A percentile compares a stretch with the other conserved stretches of the same genome.
phyloP scores from a whole-genome alignment of 371 early-diverging fungal species.

The Entomophthora muscae region DNA sequence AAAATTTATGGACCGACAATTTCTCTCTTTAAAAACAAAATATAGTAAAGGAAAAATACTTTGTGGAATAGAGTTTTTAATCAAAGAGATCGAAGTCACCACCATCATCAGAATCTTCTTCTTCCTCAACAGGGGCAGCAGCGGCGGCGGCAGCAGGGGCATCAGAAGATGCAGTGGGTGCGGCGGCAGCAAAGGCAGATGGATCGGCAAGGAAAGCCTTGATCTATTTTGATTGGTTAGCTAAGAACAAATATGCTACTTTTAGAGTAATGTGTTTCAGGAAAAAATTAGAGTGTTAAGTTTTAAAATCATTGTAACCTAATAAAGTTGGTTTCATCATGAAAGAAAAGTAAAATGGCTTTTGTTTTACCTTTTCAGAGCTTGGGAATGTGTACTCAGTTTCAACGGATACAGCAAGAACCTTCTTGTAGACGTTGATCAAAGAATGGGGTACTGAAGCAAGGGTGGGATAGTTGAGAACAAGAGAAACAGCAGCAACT shows the following conservation, averaged over 20 bases:
- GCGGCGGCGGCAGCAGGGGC: slow-evolving; percentile 24
- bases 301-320: slow-evolving; percentile 13
- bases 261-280: slow-evolving; percentile 21
- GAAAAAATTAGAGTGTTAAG: slow-evolving; percentile 62
- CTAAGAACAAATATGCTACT: not conserved
- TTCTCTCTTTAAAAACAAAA: too few species aligned
- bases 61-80: too few species aligned
- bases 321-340: slow-evolving; percentile 11
- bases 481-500: slow-evolving; percentile 91
- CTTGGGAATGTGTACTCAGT: slow-evolving; percentile 88
- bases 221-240: slow-evolving; percentile 24
- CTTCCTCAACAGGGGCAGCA: slow-evolving; percentile 33
- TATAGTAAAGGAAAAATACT: too few species aligned
- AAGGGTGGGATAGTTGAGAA: slow-evolving; percentile 80
- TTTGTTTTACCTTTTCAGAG: slow-evolving; percentile 78
- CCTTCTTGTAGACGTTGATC: slow-evolving; percentile 93
- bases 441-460: slow-evolving; percentile 95
- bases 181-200: slow-evolving; percentile 58
- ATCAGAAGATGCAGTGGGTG: slow-evolving; percentile 34
- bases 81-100: slow-evolving; percentile 78
- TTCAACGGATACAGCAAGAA: slow-evolving; percentile 78
- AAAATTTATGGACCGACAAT: too few species aligned
- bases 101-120: slow-evolving; percentile 59
- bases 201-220: slow-evolving; percentile 84
- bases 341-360: not conserved